phyloP scores from a whole-genome alignment of 371 early-diverging fungal genomes.

The Haplosporangium sp. region DNA sequence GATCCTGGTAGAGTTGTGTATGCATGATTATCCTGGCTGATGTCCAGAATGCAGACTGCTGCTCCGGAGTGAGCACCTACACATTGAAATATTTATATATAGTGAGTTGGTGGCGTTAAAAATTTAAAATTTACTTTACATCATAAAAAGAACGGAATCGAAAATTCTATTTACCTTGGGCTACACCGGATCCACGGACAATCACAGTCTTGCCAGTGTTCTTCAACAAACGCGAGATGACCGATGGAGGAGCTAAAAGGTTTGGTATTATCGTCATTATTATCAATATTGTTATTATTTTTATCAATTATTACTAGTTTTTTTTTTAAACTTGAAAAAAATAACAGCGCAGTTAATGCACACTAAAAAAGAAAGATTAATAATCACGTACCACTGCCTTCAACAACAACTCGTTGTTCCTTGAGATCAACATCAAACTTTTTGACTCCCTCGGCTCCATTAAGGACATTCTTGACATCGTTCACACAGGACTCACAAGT shows the following conservation, averaged over 20 bases:
- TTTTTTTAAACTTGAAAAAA: neutral
- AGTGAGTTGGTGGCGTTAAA: neutral
- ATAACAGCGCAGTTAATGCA: constrained; percentile 1
- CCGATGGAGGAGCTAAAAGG: constrained; percentile 72
- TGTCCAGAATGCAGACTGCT: constrained; percentile 91
- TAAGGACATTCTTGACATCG: constrained; percentile 69
- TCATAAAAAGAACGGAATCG: neutral
- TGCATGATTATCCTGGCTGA: constrained; percentile 57
- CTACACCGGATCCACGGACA: constrained; percentile 82
- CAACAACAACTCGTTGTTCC: constrained; percentile 71
- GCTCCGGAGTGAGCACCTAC: constrained; percentile 73
- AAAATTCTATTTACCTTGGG: constrained; percentile 61
- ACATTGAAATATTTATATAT: no score
- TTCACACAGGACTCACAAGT: constrained; percentile 82
- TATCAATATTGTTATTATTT: no score
- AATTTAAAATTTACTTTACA: neutral
- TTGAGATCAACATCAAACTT: constrained; percentile 68
- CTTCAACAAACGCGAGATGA: constrained; percentile 68
- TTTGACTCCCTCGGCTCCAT: constrained; percentile 62
- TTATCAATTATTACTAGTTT: no score
- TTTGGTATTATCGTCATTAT: no score
- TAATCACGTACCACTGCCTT: constrained; percentile 66
- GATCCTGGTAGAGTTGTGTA: constrained; percentile 52
- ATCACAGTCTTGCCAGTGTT: constrained; percentile 78
- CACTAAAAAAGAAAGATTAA: no score